phyloP scores from a whole-genome alignment of 2,329 filamentous ascomycete species.

The Fusarium sp. region DNA sequence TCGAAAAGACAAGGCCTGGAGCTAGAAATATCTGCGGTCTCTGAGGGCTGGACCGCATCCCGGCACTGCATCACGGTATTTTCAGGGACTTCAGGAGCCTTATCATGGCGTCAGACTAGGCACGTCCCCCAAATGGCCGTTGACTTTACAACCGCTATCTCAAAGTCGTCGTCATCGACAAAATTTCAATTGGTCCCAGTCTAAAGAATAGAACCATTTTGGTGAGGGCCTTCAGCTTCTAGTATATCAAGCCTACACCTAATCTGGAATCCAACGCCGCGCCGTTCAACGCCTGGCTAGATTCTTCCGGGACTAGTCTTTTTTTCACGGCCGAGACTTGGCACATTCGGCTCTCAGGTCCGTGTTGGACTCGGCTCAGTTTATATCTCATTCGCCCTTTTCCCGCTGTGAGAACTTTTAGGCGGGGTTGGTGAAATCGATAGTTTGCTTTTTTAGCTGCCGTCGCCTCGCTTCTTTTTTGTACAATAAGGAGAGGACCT shows the following conservation, averaged over 20 bases:
- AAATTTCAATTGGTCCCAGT: background rate
- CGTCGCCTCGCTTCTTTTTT: background rate
- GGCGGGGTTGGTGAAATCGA: background rate
- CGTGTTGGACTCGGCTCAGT: background rate
- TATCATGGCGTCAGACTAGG: background rate
- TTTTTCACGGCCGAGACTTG: background rate
- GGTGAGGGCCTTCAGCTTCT: background rate
- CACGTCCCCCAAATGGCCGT: background rate
- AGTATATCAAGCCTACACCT: background rate
- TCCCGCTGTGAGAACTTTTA: background rate
- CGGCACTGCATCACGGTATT: background rate
- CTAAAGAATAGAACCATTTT: background rate
- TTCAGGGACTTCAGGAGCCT: background rate
- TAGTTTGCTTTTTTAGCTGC: background rate
- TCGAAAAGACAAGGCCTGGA: background rate
- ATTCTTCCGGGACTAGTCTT: background rate
- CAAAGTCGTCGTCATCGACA: background rate
- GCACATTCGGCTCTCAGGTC: background rate
- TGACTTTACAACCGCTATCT: background rate
- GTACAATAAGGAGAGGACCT: background rate
- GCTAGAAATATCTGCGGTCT: background rate
- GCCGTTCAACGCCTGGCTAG: background rate
- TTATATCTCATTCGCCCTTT: background rate
- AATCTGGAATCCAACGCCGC: background rate
- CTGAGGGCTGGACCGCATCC: background rate